Evolutionary conservation across 352 stramenopile genomes (phyloP), one percentile per base, ranked within the genome.

Genomic region (Peronospora belbahrii): DNA sequence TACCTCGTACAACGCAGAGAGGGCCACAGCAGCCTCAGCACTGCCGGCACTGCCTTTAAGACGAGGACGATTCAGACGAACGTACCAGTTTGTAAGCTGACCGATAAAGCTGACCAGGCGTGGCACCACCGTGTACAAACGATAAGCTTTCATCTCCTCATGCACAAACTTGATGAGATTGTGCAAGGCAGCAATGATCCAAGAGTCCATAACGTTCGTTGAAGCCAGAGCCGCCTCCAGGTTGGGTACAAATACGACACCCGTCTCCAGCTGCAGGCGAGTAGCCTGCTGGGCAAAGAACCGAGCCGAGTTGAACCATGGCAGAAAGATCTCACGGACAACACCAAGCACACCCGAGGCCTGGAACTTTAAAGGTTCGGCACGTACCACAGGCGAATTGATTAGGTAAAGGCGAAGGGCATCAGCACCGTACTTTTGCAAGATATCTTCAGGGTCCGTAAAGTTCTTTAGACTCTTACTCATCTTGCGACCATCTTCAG

Each of bases 391-490:
- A 3, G 97, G 97, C 42, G 95, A 99, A 74, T 99, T 99, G 74
- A 99, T 99, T 41, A 99, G 83, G 76, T 99, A 99, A 62, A 99
- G 86, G 55, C 97, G 80, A 54, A 99, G 70, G 0, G 97, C 96
- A 71, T 99, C 97, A 14, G 97, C 96, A 31, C 97, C 97, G 62
- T 99, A 98, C 52, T 96, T 96, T 33, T 95, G 65, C 42, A 99
- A 83, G 22, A 99, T 96, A 44, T 90, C 79, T 18, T 87, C 46
- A 4, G 83, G 92, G 67, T 98, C 94, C 6, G 96, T 94, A 59
- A 98, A 99, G 72, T 99, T 99, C 59, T 98, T 98, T 5, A 99
- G 74, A 52, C 96, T 86, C 73, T 99, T 99, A 55, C 88, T 98
- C 97, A 99, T 99, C 80, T 99, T 99, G 63, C 98, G 98, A 19